Base-by-base conservation (phyloP, 2,329 filamentous ascomycete species). In the Colletotrichum tabaci region DNA sequence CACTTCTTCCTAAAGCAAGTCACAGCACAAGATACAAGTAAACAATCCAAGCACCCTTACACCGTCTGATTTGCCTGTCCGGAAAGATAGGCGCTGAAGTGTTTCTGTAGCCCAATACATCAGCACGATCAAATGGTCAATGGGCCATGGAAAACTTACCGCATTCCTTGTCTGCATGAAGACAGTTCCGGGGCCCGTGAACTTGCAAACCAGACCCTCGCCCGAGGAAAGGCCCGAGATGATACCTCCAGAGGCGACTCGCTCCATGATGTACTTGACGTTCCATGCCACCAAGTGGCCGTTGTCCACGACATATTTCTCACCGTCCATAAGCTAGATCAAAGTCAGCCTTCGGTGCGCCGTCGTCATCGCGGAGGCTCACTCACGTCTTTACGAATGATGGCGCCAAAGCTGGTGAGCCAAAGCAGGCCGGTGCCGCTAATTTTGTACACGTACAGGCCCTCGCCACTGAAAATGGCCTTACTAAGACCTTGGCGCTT, bases 211-310 rank as follows among this genome's bases (percentile, higher is more conserved):
- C 46, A 98, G 84, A 0, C 96, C 96, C 82, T 99, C 96, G 0
- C 89, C 93, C 0, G 94, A 92, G 38, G 91, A 90, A 26, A 98
- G 82, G 12, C 92, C 91, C n/a, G 94, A 96, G n/a, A 99, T 92
- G 74, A 99, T 91, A 47, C 96, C 96, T 2, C 96, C 96, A 3
- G 93, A 96, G 0, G 96, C 92, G 4, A 97, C 93, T 18, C 96
- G 91, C 83, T 98, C 95, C 74, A 99, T 90, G 5, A 94, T 88
- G 78, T 98, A 99, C 78, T 97, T 94, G 79, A 93, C 95, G 80
- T 98, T 98, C 96, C 96, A 99, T 0, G 96, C 96, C 0, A 98
- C 95, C 1, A 98, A 87, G 76, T 98, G 95, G 3, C 94, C 94
- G 77, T 98, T 98, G 77, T 98, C 94, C 67, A 98, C 91, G 75